phyloP scores from a whole-genome alignment of 306 rosid species.

The Medicago ruthenica region DNA sequence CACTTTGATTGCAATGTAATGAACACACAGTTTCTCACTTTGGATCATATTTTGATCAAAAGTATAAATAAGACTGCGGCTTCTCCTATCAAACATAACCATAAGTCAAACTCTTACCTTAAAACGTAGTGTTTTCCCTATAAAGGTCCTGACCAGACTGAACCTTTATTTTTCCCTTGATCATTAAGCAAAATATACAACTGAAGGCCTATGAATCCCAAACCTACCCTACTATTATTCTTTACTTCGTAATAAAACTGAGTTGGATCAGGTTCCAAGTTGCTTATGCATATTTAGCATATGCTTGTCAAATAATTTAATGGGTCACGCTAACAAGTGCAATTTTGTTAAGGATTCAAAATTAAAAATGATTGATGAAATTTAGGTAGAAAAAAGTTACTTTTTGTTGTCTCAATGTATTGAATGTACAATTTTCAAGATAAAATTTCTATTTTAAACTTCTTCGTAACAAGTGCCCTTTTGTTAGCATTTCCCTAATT shows the following conservation, averaged over 20 bases:
- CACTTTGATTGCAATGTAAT: conserved; percentile 30
- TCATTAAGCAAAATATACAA: conserved; percentile 4
- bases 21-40: conserved; percentile 11
- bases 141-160: neutral
- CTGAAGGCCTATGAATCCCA: conserved; percentile 14
- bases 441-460: too few species aligned
- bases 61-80: neutral
- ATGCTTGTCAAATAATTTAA: conserved; percentile 2
- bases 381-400: too few species aligned
- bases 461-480: too few species aligned
- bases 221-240: conserved; percentile 31
- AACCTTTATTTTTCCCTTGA: neutral
- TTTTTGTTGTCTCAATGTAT: too few species aligned
- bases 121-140: neutral
- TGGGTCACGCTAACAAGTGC: too few species aligned
- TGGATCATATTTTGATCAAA: conserved; percentile 28
- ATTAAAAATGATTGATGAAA: too few species aligned
- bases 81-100: neutral
- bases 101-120: neutral
- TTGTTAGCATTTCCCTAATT: too few species aligned
- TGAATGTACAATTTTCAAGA: too few species aligned
- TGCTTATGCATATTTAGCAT: conserved; percentile 21
- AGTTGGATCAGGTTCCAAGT: conserved; percentile 19
- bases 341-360: too few species aligned
- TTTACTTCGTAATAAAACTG: conserved; percentile 42